These are phyloP conservation scores for Fusarium euwallaceae DNA, from an alignment of 2,329 filamentous ascomycete species.

Conservation along the genomic window DNA sequence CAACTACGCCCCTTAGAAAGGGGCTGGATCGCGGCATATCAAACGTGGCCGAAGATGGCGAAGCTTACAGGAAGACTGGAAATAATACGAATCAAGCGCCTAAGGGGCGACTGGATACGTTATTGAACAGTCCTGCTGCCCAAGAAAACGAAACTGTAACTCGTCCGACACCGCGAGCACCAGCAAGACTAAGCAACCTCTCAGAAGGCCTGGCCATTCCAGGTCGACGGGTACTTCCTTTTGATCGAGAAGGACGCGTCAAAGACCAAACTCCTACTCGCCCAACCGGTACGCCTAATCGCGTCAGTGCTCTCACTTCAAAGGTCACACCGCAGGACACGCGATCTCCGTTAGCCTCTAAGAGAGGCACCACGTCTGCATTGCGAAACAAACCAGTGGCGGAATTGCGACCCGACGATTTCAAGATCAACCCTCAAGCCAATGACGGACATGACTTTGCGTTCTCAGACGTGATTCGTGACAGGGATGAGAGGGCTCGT, in stretches of 20 bases:
- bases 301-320: slow-evolving; percentile 10
- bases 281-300: slow-evolving; percentile 14
- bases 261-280: slow-evolving; percentile 31
- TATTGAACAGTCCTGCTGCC: slow-evolving; percentile 51
- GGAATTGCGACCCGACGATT: slow-evolving; percentile 76
- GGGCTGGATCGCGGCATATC: slow-evolving; percentile 55
- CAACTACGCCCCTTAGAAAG: slow-evolving; percentile 35
- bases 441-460: slow-evolving; percentile 81
- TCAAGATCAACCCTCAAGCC: slow-evolving; percentile 81
- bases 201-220: slow-evolving; percentile 51
- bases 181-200: slow-evolving; percentile 25
- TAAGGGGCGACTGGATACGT: slow-evolving; percentile 49
- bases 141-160: slow-evolving; percentile 42
- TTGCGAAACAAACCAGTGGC: slow-evolving; percentile 70
- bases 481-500: slow-evolving; percentile 75
- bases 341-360: slow-evolving; percentile 30
- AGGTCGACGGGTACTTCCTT: slow-evolving; percentile 59
- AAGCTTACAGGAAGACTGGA: slow-evolving; percentile 42
- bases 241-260: slow-evolving; percentile 33
- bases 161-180: slow-evolving; percentile 43
- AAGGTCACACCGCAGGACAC: slow-evolving; percentile 25
- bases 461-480: slow-evolving; percentile 80
- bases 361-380: slow-evolving; percentile 48
- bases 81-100: slow-evolving; percentile 20
- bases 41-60: slow-evolving; percentile 64